Evolutionary conservation across 768 basidiomycete genomes (phyloP), one percentile per base, ranked within the genome.

Genomic region (Mycena vulgaris): DNA sequence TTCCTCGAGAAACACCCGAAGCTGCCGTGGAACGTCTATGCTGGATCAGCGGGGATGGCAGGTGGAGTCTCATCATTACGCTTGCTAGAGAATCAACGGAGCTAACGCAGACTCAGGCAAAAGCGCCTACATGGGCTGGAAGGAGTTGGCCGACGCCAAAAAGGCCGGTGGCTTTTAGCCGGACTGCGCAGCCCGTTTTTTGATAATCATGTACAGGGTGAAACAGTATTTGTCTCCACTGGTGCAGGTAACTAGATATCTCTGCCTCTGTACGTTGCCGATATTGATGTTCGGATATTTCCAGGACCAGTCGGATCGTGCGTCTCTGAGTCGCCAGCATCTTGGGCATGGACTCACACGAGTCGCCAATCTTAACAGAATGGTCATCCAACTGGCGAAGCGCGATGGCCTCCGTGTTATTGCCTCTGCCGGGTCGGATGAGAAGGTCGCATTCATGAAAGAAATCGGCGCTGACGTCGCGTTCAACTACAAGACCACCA

Each of bases 401-500:
- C 68, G 63, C 1, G 77, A 80, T 21, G 78, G 80, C n/a, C 69
- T 79, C n/a, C 89, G 88, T 70, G 90, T 92, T 31, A 88, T 93
- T 66, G 88, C 85, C 0, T 89, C 88, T 0, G 88, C 89, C 0
- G 89, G 92, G 3, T 84, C 86, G 0, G 88, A 90, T 31, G 87
- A 89, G 39, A 92, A 93, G 78, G 87, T 92, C 10, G 78, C 78
- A 8, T 90, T 83, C 68, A 69, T 90, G 74, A 81, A 80, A 56
- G 81, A 81, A 13, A 71, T 90, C 16, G 90, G 89, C 2, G 86
- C 85, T 0, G 89, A 92, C 66, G 82, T 88, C 25, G 84, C 81
- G 0, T 90, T 90, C 81, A 90, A 92, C 79, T 91, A 90, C 79
- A 90, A 92, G 82, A 89, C n/a, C n/a, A 81, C 82, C 1, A 80